Base-by-base conservation (phyloP, 2,329 filamentous ascomycete genomes). In the Xylariales sp. region DNA sequence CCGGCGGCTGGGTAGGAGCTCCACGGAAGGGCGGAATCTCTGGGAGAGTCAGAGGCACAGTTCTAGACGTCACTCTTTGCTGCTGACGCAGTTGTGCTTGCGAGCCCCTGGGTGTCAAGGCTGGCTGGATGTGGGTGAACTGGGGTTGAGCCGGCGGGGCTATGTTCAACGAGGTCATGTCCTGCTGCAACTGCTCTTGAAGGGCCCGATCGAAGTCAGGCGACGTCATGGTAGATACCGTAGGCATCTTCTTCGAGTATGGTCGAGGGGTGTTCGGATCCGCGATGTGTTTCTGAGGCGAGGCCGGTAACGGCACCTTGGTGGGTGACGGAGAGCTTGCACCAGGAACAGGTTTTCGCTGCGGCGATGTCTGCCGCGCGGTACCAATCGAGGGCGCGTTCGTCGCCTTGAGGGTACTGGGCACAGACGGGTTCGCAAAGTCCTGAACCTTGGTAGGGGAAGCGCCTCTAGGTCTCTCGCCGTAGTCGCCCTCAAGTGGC, bases 111-210 rank as follows among this genome's bases (percentile, higher is more conserved):
- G 54, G 44, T 2, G 51, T 42, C 10, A 54, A n/a, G 8, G 46
- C 39, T 21, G 53, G 47, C 18, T 52, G 53, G 22, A 47, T 49
- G 11, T 46, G 50, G 3, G 25, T 27, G 20, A 48, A 43, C 37
- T 53, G 51, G 14, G 48, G 41, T 12, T 52, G 50, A 9, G 45
- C 38, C 11, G 62, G 61, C 2, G 62, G 47, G 6, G 61, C 63
- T 32, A 84, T 60, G 41, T 74, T 78, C 49, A 84, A 62, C 49
- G 70, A 69, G 21, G 69, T 68, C 65, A 84, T 76, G 47, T 84
- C 80, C 43, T 73, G 72, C 49, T 78, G 77, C n/a, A 85, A 60
- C 56, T 84, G 78, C 28, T 78, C 73, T 46, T 81, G 79, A 31
- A 82, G 58, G 31, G 74, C 71, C 33, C 70, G 68, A 50, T 84